Base-by-base conservation (phyloP, 768 basidiomycete species). In the Psilocybe cyanescens region DNA sequence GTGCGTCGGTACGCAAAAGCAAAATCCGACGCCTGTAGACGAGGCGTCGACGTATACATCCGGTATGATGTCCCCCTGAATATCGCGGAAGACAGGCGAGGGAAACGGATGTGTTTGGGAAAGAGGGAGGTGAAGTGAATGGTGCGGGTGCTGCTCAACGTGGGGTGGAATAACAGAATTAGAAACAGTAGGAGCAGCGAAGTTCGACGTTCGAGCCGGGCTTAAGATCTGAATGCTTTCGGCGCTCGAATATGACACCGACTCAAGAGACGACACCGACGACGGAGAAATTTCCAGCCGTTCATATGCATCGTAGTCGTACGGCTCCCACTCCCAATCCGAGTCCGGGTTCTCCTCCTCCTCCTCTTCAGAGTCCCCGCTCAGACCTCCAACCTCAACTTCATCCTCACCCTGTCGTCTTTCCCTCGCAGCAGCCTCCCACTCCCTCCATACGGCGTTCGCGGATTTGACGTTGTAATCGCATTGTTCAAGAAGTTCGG, bases 1-100 rank as follows among this genome's bases (percentile, higher is more conserved):
- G 29, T 30, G 50, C 11, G 28, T 14, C 0, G 49, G 54, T 8
- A 65, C 60, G 17, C 72, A 62, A 5, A 75, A 33, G 1, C 74
- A 53, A 3, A 81, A 50, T 2, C 79, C 78, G 11, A 78, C 75
- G 1, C 78, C 78, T 6, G 58, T 63, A 2, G 11, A 17, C 11
- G 68, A 69, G 1, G 68, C 68, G 41, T 69, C 68, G 16, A 69
- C 68, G 19, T 65, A 65, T 16, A 69, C 59, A 30, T 63, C 60
- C 3, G 50, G 63, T 2, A 28, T 24, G 17, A n/a, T 35, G 33
- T 35, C 33, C 33, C 11, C 7, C 11, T 35, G 33, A 6, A 35
- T 7, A 35, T 35, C 33, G 11, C 14, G n/a, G 9, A 44, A 44
- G 14, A 12, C 6, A n/a, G 41, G 14, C 5, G 8, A 44, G n/a